A percentile compares a stretch with the other conserved stretches of the same genome.
Conservation (phyloP, 164 flowering plant species). For the Vitis rupestris region DNA sequence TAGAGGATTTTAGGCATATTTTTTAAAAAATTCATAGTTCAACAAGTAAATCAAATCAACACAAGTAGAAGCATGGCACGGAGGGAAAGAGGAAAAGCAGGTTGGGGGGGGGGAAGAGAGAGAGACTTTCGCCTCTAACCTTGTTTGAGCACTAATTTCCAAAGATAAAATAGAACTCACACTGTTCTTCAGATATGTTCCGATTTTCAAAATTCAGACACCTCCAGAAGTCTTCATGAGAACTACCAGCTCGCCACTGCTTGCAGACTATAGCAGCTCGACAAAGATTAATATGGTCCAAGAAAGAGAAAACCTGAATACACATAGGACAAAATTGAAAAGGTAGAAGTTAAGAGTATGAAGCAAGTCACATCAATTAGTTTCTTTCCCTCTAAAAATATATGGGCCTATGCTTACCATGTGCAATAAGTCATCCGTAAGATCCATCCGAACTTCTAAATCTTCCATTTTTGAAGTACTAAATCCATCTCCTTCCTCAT, state of each 20-base stretch:
- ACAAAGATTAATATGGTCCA: constrained; percentile 76
- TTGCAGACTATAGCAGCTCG: constrained; percentile 86
- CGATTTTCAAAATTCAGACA: constrained; percentile 75
- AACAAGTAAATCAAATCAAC: too few relatives aligned
- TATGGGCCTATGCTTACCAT: constrained; percentile 49
- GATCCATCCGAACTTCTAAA: constrained; percentile 74
- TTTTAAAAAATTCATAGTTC: too few relatives aligned
- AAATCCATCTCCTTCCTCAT: constrained; percentile 29
- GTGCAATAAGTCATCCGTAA: constrained; percentile 92
- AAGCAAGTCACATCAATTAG: background rate
- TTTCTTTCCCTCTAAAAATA: background rate
- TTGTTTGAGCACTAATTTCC: too few relatives aligned
- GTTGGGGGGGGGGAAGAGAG: too few relatives aligned
- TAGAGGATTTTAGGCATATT: too few relatives aligned
- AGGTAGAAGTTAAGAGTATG: background rate
- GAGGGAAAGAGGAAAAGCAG: too few relatives aligned
- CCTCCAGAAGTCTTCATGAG: constrained; percentile 97
- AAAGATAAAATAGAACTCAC: constrained; percentile 43
- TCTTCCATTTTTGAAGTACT: constrained; percentile 42
- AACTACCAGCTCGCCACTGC: constrained; percentile 94
- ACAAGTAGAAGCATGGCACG: too few relatives aligned
- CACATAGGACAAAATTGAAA: background rate
- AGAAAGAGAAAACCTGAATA: constrained; percentile 87
- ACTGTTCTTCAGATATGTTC: constrained; percentile 61
- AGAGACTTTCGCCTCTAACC: too few relatives aligned